Percentiles rank a stretch among this genome's conserved stretches.
Evolutionary conservation across 306 rosid species (phyloP).

Genomic region (Begonia peltatifolia): DNA sequence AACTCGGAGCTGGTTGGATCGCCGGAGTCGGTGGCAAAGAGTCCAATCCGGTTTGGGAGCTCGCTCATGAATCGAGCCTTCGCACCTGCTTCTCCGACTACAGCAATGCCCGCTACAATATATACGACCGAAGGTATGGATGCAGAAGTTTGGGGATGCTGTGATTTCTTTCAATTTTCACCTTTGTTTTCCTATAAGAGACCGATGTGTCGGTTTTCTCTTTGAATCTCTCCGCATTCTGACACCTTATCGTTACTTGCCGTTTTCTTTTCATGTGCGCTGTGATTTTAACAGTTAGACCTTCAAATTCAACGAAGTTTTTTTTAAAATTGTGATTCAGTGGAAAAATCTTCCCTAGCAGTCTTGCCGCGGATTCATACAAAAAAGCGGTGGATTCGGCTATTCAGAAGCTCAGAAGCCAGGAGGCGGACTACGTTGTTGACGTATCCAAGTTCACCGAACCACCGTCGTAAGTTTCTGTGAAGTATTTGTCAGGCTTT

Average conservation of each 20-base stretch:
- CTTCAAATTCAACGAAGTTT: not conserved
- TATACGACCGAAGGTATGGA: constrained; percentile 69
- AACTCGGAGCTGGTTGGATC: constrained; percentile 99
- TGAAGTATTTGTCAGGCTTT: too few species aligned
- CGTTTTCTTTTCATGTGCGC: constrained; percentile 1
- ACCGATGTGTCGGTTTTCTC: not conserved
- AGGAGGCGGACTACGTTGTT: constrained; percentile 24
- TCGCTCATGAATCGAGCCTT: constrained; percentile 48
- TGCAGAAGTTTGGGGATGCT: not conserved
- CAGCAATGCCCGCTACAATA: constrained; percentile 80
- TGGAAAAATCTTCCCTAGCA: constrained; percentile 73
- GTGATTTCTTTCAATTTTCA: not conserved
- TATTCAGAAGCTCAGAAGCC: constrained; percentile 41
- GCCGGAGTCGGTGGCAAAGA: constrained; percentile 83
- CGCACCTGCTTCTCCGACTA: constrained; percentile 85
- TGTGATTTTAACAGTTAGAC: not conserved
- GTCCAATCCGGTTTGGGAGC: constrained; percentile 85
- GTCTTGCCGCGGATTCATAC: constrained; percentile 76
- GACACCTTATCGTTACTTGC: not conserved
- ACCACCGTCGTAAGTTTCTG: constrained; percentile 30
- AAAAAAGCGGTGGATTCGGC: constrained; percentile 87
- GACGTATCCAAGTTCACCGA: constrained; percentile 25
- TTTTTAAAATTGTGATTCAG: constrained; percentile 22
- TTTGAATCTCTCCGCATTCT: constrained; percentile 2
- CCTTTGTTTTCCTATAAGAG: not conserved